phyloP scores from a whole-genome alignment of 2,329 filamentous ascomycete species.

The Pezicula radicicola region DNA sequence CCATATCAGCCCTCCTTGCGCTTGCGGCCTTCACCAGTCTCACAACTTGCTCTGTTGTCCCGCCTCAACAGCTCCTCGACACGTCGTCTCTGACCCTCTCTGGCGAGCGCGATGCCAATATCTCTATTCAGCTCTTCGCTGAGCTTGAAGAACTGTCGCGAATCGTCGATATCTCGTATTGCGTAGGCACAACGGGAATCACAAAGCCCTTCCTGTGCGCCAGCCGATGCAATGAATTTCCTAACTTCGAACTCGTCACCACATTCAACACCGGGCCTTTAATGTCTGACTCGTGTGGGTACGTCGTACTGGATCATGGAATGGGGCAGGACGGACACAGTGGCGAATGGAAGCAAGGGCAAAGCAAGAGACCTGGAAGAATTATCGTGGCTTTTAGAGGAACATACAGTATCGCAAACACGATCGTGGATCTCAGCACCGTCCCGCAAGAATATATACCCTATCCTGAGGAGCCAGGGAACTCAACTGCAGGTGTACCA shows the following conservation, averaged over 20 bases:
- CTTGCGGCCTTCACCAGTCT: not conserved
- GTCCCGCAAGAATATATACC: constrained; percentile 88
- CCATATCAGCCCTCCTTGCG: constrained; percentile 1
- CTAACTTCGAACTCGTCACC: constrained; percentile 69
- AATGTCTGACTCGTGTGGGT: constrained; percentile 88
- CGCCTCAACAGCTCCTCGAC: constrained; percentile 22
- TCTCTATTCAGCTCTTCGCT: constrained; percentile 67
- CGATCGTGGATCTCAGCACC: constrained; percentile 85
- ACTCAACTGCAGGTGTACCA: constrained; percentile 29
- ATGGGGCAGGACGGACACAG: constrained; percentile 3
- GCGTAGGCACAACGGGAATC: constrained; percentile 82
- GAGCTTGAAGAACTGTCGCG: constrained; percentile 86
- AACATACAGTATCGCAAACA: constrained; percentile 91
- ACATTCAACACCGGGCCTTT: constrained; percentile 90
- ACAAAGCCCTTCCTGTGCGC: constrained; percentile 79
- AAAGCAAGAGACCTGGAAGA: constrained; percentile 29
- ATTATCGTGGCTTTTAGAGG: constrained; percentile 90
- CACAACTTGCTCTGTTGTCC: not conserved
- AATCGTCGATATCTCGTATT: constrained; percentile 92
- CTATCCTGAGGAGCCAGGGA: constrained; percentile 56
- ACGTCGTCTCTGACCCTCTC: not conserved
- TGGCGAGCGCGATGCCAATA: constrained; percentile 14
- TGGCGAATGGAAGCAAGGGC: constrained; percentile 1
- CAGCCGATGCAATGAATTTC: constrained; percentile 82
- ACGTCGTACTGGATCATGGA: constrained; percentile 80